Base-by-base conservation (phyloP, 2,329 filamentous ascomycete genomes). In the Truncatella angustata region DNA sequence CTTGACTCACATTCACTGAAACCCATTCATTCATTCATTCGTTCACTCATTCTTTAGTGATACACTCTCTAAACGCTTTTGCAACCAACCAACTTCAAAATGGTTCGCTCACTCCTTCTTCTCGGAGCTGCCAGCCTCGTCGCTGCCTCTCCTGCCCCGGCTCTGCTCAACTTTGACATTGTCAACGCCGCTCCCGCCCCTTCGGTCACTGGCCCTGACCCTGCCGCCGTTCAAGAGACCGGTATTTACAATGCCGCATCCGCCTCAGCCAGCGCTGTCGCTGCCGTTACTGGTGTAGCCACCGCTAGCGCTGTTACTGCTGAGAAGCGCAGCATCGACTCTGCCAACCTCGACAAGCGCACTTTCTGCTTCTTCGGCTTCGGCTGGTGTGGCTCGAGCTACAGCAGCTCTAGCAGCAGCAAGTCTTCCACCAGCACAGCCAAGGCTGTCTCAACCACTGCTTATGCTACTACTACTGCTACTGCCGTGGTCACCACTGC, bases 71-170 rank as follows among this genome's bases (percentile, higher is more conserved):
- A 4, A 16, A 26, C 5, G 4, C 23, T 20, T 20, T 20, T 14
- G 5, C 12, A 26, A 43, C 40, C 40, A 16, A 21, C 40, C 23
- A 44, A 44, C 40, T 44, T 44, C 40, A 28, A 18, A n/a, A 49
- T 49, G 45, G n/a, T n/a, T n/a, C 45, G 30, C 34, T 37, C 45
- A 14, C 30, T 49, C 34, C 14, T 49, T 20, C 20, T 49, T 49
- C 44, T 56, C 32, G 47, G 51, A 32, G 51, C 52, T 23, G 54
- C 51, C 20, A 51, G 46, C n/a, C 48, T 56, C 28, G 52, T 49
- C 14, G 43, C 42, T 21, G 40, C 32, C 34, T 37, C 50, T n/a
- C 53, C 45, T 14, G 44, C 37, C 11, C 43, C 49, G 16, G 20
- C 28, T 18, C 48, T 23, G 28, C 35, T 54, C 32, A 52, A 53